Base-by-base conservation (phyloP, 2,329 filamentous ascomycete genomes). In the Colletotrichum sp. region DNA sequence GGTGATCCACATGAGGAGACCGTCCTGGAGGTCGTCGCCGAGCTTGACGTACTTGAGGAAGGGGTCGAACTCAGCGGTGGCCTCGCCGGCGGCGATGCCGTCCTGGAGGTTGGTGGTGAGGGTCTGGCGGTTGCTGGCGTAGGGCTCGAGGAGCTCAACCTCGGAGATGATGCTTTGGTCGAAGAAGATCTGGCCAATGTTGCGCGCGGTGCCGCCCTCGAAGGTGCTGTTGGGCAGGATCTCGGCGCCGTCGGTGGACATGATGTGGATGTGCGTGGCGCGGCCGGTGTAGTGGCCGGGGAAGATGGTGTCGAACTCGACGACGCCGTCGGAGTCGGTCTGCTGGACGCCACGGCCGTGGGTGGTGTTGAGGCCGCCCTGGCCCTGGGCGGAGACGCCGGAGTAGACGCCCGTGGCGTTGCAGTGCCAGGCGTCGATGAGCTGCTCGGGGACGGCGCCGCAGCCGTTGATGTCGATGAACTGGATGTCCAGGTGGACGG, bases 1-100 rank as follows among this genome's bases (percentile, higher is more conserved):
- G 4, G 87, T 84, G 69, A 92, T 87, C 90, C 90, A 92, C 4
- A 85, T 88, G 66, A 91, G 85, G 32, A 92, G 78, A 21, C 90
- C 90, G 52, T 91, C 89, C 1, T 79, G 75, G 12, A 90, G 78
- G 43, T 83, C 83, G 34, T 92, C 88, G 1, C 91, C 91, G 6
- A 93, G 85, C 5, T 88, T 84, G 15, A 89, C 87, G 77, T 92
- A 93, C 79, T 92, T 87, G 76, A 92, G 84, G 78, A 93, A 83
- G 1, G 91, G 91, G 5, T 86, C 87, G 61, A 66, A 76, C 55
- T 87, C 87, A 7, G 88, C 86, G 77, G 88, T 83, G 34, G 87
- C 81, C 48, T 89, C 85, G 66, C 91, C 85, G 26, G 82, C 80
- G 8, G 75, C 71, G 55, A 70, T 71, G 60, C 21, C 28, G 78